Evolutionary conservation across 768 basidiomycete species (phyloP).

Genomic region (Agaricus subrufescens): DNA sequence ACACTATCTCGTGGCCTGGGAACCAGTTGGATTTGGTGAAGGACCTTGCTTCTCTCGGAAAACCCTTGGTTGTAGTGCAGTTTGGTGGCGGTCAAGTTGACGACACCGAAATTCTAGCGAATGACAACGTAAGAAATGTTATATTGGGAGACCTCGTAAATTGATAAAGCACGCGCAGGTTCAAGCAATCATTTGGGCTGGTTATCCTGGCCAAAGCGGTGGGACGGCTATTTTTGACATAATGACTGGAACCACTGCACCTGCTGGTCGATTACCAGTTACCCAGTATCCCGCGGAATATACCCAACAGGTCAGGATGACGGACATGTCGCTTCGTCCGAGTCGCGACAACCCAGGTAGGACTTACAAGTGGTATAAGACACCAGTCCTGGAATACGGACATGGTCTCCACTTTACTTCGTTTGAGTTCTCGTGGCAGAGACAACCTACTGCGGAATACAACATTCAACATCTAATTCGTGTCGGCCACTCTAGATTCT

Average conservation of each 20-base stretch:
- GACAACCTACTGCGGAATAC: constrained; percentile 29
- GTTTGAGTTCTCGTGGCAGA: constrained; percentile 37
- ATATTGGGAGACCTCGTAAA: background rate
- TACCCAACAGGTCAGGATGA: constrained; percentile 45
- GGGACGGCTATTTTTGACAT: constrained; percentile 51
- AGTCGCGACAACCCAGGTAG: constrained; percentile 45
- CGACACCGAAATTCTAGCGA: constrained; percentile 39
- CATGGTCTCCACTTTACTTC: constrained; percentile 51
- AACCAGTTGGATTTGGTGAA: constrained; percentile 47
- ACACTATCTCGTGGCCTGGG: constrained; percentile 49
- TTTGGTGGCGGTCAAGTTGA: constrained; percentile 58
- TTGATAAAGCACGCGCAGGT: constrained; percentile 26
- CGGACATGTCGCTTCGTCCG: constrained; percentile 53
- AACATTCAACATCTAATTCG: constrained; percentile 35
- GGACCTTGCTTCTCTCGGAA: constrained; percentile 38
- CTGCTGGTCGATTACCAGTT: constrained; percentile 48
- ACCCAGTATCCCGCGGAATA: constrained; percentile 53
- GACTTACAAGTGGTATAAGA: constrained; percentile 55
- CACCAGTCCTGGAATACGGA: constrained; percentile 52
- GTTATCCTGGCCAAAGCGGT: constrained; percentile 54
- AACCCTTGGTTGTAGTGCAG: constrained; percentile 50
- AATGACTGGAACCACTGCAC: constrained; percentile 44
- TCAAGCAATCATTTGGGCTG: constrained; percentile 51
- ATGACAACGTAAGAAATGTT: constrained; percentile 28
- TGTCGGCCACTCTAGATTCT: constrained; percentile 12